Conservation (phyloP, 352 stramenopile genomes). For the Pythium myriotylum region DNA sequence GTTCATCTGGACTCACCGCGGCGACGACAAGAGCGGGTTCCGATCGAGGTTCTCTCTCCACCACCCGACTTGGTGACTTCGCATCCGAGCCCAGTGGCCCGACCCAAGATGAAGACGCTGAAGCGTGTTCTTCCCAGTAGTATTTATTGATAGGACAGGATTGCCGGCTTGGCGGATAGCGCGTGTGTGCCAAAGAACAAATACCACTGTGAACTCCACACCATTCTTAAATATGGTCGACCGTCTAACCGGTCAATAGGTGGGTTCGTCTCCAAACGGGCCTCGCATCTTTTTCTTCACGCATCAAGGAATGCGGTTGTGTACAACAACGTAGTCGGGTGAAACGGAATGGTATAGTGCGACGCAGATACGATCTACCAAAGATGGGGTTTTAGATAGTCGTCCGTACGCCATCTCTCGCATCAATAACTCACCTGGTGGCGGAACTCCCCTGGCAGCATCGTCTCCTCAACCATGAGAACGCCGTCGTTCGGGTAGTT, state of each 20-base stretch:
- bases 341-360: conserved; percentile 63
- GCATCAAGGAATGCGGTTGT: conserved; percentile 52
- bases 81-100: not conserved
- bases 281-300: conserved; percentile 18
- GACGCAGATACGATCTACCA: conserved; percentile 48
- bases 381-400: not conserved
- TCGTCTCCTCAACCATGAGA: conserved; percentile 67
- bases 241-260: too few relatives aligned
- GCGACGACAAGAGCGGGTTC: conserved; percentile 2
- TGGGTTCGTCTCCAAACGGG: too few relatives aligned
- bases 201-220: too few relatives aligned
- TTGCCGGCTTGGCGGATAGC: too few relatives aligned
- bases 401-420: not conserved
- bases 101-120: not conserved
- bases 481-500: conserved; percentile 76
- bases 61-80: conserved; percentile 6
- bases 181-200: too few relatives aligned
- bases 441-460: conserved; percentile 68
- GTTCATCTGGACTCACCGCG: conserved; percentile 15
- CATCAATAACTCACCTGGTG: conserved; percentile 40
- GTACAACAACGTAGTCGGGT: conserved; percentile 53
- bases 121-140: not conserved
- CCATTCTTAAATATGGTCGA: too few relatives aligned
- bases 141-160: conserved; percentile 1
- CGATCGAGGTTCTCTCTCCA: conserved; percentile 3